Conservation (phyloP, 1,139 yeast genomes). For the Candida glucosophila region DNA sequence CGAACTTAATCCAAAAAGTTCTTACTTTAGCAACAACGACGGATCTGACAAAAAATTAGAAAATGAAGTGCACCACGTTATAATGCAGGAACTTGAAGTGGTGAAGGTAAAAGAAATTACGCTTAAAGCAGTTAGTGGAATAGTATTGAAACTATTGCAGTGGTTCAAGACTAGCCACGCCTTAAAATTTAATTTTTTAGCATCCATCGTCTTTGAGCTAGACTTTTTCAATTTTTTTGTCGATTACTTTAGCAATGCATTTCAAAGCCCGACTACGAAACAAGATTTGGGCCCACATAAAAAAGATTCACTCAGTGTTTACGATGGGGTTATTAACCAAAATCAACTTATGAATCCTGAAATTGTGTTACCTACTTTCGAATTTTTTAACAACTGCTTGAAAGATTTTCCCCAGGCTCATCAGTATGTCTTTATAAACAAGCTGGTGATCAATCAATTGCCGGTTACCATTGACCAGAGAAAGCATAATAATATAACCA, state of each 20-base stretch:
- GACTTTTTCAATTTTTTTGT: constrained; percentile 41
- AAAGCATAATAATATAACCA: constrained; percentile 20
- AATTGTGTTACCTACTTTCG: constrained; percentile 27
- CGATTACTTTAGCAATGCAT: constrained; percentile 32
- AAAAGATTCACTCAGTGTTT: constrained; percentile 24
- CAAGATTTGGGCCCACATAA: constrained; percentile 5
- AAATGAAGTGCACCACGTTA: constrained; percentile 16
- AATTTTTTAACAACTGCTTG: constrained; percentile 39
- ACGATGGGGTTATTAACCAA: constrained; percentile 25
- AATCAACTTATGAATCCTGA: constrained; percentile 40
- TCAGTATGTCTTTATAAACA: constrained; percentile 22
- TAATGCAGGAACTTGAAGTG: constrained; percentile 43
- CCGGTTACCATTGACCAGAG: constrained; percentile 18
- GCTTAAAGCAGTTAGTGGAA: constrained; percentile 53
- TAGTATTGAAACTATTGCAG: constrained; percentile 43
- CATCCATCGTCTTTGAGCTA: constrained; percentile 68
- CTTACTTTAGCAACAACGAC: constrained; percentile 10
- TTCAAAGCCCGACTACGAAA: constrained; percentile 24
- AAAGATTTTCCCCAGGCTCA: constrained; percentile 8
- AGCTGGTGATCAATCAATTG: constrained; percentile 17
- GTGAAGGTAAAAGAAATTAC: constrained; percentile 55
- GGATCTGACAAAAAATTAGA: constrained; percentile 6
- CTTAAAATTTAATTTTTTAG: constrained; percentile 67
- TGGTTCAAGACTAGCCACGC: constrained; percentile 82
- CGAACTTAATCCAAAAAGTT: constrained; percentile 30